Conservation (phyloP, 352 stramenopile genomes). For the Phytopythium sindhum region DNA sequence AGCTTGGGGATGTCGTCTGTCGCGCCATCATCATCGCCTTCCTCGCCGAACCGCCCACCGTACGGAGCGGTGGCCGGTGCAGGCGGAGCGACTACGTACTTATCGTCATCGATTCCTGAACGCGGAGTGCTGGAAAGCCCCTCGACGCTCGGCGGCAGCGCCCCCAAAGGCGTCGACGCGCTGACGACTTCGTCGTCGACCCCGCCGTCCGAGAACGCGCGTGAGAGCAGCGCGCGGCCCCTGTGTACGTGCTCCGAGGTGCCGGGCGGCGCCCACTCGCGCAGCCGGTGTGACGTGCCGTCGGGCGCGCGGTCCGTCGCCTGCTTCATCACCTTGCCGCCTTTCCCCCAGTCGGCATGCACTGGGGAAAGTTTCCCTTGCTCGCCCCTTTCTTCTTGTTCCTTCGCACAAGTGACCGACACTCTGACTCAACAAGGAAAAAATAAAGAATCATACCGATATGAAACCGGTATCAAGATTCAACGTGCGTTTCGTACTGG, state of each 20-base stretch:
- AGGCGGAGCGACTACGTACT: neutral
- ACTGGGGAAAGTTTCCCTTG: neutral
- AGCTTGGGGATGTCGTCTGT: neutral
- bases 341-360: neutral
- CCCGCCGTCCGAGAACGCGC: conserved; percentile 9
- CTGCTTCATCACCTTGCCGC: neutral
- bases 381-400: neutral
- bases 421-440: neutral
- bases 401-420: neutral
- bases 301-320: neutral
- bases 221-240: conserved; percentile 3
- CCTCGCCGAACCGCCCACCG: neutral
- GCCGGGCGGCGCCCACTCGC: neutral
- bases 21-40: neutral
- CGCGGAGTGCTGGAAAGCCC: neutral
- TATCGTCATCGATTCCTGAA: neutral
- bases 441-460: neutral
- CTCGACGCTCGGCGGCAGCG: neutral
- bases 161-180: neutral
- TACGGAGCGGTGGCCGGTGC: conserved; percentile 1
- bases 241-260: neutral
- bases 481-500: neutral
- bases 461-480: conserved; percentile 4
- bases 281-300: neutral
- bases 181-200: neutral